Evolutionary conservation across 2,329 filamentous ascomycete species (phyloP), one percentile per base, ranked within the genome.

Genomic region (Cladosporium austrohemisphaericum): DNA sequence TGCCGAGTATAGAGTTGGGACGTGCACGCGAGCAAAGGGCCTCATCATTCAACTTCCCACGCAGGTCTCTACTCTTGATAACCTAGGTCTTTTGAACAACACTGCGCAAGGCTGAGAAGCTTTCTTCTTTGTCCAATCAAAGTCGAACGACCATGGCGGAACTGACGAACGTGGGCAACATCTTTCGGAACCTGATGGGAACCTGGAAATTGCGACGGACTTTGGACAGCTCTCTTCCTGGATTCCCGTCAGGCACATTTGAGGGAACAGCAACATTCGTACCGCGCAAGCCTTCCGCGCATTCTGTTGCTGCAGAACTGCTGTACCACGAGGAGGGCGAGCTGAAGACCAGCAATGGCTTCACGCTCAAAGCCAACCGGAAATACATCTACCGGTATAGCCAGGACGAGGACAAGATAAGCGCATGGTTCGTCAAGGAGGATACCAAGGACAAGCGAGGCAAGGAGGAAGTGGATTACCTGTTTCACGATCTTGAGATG

Each of bases 401-500:
- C 45, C 80, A 83, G 49, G 62, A 57, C n/a, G 72, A 67, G 3
- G 85, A 90, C 59, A 71, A 67, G 35, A 73, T 92, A 22, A 85
- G 79, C 51, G 83, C 85, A 1, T 92, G 86, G 86, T 91, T 91
- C 58, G 81, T 81, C 31, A 81, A 82, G 54, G 80, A 86, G 25
- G 84, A 89, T 55, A 67, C 74, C 11, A 74, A 73, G 55, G 75
- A 75, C 9, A 51, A 58, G 20, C 55, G 62, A 1, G 63, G 60
- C 38, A 48, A 56, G 18, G 65, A 67, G 54, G 65, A 67, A 46
- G 82, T 83, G 0, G 86, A 89, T 61, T 86, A 89, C 55, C 70
- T 90, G 16, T 92, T 91, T 65, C 86, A 90, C 59, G 77, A 83
- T 54, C 70, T 91, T n/a, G 76, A 84, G 50, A 86, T 90, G 54